Evolutionary conservation across 495 filamentous ascomycete species (phyloP), one percentile per base, ranked within the genome.

Genomic region (Aspergillus wentii): DNA sequence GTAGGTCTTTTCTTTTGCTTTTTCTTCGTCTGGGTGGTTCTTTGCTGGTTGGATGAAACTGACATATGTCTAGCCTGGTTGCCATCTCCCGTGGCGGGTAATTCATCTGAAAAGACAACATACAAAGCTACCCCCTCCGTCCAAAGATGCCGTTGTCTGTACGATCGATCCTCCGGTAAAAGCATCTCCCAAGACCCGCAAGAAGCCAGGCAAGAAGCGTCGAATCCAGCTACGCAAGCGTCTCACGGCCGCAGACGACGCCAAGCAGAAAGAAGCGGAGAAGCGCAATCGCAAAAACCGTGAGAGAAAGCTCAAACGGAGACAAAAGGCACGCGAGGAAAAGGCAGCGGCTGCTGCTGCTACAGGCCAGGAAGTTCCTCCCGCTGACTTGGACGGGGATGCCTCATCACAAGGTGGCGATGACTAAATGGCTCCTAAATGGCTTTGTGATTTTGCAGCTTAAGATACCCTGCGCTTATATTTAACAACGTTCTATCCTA

Each of bases 151-250:
- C 0, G 42, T 55, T 9, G 56, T 56, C n/a, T 57, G 52, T 33
- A 31, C 59, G 15, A 37, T 54, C 13, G 55, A 51, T 9, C 49
- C 40, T n/a, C 48, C 38, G 2, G 33, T 43, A 3, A 35, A 48
- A n/a, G 61, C 52, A 30, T 44, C 51, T 8, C 63, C 59, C 1
- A 51, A 49, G 27, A 59, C 66, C 6, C 52, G 52, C 18, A 69
- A 67, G 48, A 71, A 71, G 56, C 65, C 68, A 0, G 68, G 68
- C 9, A 71, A 71, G 46, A 71, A 71, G 47, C 54, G 68, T 2
- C 68, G 68, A 2, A 41, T 71, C 8, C 58, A 65, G 33, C 35
- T 69, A 30, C 65, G 68, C 33, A 71, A 66, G 51, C 52, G 51
- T 3, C 43, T 48, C 7, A 46, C 41, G 5, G 52, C 48, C 1